These are phyloP conservation scores for Diaporthe destruens DNA, from an alignment of 2,329 filamentous ascomycete species.

Conservation along the genomic window DNA sequence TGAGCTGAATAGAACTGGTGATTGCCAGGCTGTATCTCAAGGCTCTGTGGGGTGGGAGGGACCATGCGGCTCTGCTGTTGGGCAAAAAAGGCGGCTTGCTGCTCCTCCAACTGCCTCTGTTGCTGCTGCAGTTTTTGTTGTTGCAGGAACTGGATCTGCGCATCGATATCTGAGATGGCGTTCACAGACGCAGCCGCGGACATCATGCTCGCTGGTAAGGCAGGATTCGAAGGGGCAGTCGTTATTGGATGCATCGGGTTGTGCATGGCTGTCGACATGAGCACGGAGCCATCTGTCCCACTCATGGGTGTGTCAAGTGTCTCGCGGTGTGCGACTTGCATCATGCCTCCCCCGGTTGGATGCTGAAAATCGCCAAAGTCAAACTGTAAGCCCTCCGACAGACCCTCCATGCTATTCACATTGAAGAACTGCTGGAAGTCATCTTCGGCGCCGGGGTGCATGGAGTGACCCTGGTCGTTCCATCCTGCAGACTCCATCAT, in stretches of 20 bases:
- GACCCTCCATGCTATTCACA: slow-evolving; percentile 67
- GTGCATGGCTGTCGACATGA: slow-evolving; percentile 56
- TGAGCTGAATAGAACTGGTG: slow-evolving; percentile 69
- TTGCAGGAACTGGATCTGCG: slow-evolving; percentile 75
- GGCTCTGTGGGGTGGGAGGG: slow-evolving; percentile 84
- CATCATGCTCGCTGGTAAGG: slow-evolving; percentile 61
- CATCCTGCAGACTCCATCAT: slow-evolving; percentile 68
- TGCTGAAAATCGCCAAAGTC: slow-evolving; percentile 69
- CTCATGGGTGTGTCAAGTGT: slow-evolving; percentile 64
- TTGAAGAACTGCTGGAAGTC: slow-evolving; percentile 75
- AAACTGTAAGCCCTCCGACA: slow-evolving; percentile 68
- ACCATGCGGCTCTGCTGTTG: slow-evolving; percentile 71
- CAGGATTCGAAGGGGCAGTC: slow-evolving; percentile 57
- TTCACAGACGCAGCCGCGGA: slow-evolving; percentile 63
- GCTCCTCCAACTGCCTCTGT: slow-evolving; percentile 69
- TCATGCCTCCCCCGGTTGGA: slow-evolving; percentile 53
- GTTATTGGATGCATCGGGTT: slow-evolving; percentile 64
- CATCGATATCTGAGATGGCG: slow-evolving; percentile 71
- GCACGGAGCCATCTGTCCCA: slow-evolving; percentile 56
- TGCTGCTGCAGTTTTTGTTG: slow-evolving; percentile 73
- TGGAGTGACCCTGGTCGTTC: slow-evolving; percentile 68
- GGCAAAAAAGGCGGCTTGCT: slow-evolving; percentile 66
- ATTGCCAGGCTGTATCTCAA: slow-evolving; percentile 76
- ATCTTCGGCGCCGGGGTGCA: slow-evolving; percentile 66
- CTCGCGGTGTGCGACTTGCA: slow-evolving; percentile 55